Percentiles rank a stretch among this genome's conserved stretches.
Conservation (phyloP, 2,329 filamentous ascomycete species). For the Ophiobolus disseminans region DNA sequence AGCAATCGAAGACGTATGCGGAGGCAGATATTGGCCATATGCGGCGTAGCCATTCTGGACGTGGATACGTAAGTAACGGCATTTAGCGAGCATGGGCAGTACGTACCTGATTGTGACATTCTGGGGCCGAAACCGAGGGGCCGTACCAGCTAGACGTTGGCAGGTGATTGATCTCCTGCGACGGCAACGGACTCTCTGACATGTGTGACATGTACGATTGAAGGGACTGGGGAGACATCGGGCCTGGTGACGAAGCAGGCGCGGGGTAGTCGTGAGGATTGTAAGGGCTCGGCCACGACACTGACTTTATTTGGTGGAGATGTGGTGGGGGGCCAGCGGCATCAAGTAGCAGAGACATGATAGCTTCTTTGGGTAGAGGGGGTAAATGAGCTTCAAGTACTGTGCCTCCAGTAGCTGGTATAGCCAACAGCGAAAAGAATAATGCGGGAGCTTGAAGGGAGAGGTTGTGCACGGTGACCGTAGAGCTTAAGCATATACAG, state of each 20-base stretch:
- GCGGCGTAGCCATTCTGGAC: slow-evolving; percentile 33
- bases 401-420: slow-evolving; percentile 21
- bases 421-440: slow-evolving; percentile 15
- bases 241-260: slow-evolving; percentile 34
- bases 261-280: slow-evolving; percentile 32
- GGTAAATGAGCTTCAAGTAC: slow-evolving; percentile 17
- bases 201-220: slow-evolving; percentile 39
- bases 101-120: slow-evolving; percentile 39
- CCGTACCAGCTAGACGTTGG: slow-evolving; percentile 41
- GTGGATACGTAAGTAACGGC: background rate
- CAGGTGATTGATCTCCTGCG: slow-evolving; percentile 31
- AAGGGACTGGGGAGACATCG: slow-evolving; percentile 44
- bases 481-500: slow-evolving; percentile 11
- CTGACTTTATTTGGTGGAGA: slow-evolving; percentile 35
- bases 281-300: slow-evolving; percentile 40
- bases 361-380: slow-evolving; percentile 18
- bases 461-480: slow-evolving; percentile 12
- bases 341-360: slow-evolving; percentile 47
- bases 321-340: slow-evolving; percentile 44
- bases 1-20: slow-evolving; percentile 38
- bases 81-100: slow-evolving; percentile 11
- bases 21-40: slow-evolving; percentile 43
- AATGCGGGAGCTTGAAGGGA: slow-evolving; percentile 13
- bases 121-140: slow-evolving; percentile 38
- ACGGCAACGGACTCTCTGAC: slow-evolving; percentile 35